These are phyloP conservation scores for Penicillium sp. DNA, from an alignment of 2,329 filamentous ascomycete species.

Conservation along the genomic window DNA sequence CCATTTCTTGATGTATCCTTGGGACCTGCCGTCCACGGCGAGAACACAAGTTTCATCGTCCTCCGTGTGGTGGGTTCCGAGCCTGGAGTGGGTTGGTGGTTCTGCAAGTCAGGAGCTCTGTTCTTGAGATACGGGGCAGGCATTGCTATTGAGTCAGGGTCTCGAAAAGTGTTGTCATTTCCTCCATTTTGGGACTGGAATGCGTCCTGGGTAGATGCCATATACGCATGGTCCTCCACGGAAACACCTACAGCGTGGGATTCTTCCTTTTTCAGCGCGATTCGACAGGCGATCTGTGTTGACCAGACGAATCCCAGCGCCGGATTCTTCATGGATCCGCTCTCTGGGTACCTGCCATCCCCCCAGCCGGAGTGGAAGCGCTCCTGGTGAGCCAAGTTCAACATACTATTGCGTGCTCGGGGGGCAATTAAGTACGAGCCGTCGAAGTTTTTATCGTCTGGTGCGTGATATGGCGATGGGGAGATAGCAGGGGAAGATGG, in stretches of 20 bases:
- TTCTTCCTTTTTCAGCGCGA: slow-evolving; percentile 75
- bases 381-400: slow-evolving; percentile 79
- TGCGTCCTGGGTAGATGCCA: slow-evolving; percentile 1
- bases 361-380: slow-evolving; percentile 96
- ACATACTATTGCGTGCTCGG: slow-evolving; percentile 48
- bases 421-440: slow-evolving; percentile 41
- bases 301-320: slow-evolving; percentile 87
- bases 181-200: neutral
- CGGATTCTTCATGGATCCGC: slow-evolving; percentile 67
- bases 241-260: slow-evolving; percentile 36
- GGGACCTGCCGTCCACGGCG: slow-evolving; percentile 65
- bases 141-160: slow-evolving; percentile 6
- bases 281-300: slow-evolving; percentile 78
- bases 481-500: slow-evolving; percentile 26
- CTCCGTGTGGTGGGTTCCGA: slow-evolving; percentile 52
- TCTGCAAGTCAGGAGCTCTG: neutral
- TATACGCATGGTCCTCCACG: slow-evolving; percentile 3
- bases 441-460: slow-evolving; percentile 31
- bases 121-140: neutral
- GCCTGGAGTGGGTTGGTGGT: neutral
- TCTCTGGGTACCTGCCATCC: slow-evolving; percentile 51
- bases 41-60: slow-evolving; percentile 87
- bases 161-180: neutral
- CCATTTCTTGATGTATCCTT: slow-evolving; percentile 50
- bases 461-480: slow-evolving; percentile 29